phyloP scores from a whole-genome alignment of 371 early-diverging fungal genomes.

The Choanephora cucurbitarum region DNA sequence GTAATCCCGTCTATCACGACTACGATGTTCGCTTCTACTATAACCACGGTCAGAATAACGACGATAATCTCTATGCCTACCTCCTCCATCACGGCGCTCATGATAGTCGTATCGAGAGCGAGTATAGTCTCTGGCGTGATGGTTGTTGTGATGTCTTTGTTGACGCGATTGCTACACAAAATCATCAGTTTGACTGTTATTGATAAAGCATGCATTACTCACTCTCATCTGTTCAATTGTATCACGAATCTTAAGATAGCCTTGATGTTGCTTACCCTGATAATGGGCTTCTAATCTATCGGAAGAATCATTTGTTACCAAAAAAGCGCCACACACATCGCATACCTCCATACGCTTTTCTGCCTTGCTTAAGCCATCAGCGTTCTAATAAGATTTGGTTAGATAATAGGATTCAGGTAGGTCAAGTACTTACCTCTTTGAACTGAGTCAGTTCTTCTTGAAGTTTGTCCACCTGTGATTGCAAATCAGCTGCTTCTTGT shows the following conservation, averaged over 20 bases:
- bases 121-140: conserved; percentile 30
- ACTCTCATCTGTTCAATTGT: conserved; percentile 78
- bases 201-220: conserved; percentile 22
- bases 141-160: conserved; percentile 8
- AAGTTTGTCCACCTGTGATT: conserved; percentile 65
- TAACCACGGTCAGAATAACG: conserved; percentile 53
- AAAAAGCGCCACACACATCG: conserved; percentile 87
- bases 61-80: conserved; percentile 57
- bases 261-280: conserved; percentile 89
- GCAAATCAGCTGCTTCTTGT: conserved; percentile 71
- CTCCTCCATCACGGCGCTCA: conserved; percentile 54
- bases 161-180: conserved; percentile 20
- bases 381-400: conserved; percentile 45
- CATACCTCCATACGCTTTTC: conserved; percentile 85
- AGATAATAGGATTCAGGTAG: not conserved
- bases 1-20: conserved; percentile 30
- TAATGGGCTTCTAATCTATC: conserved; percentile 86
- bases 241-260: conserved; percentile 80
- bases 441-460: conserved; percentile 64
- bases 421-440: conserved; percentile 62
- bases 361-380: conserved; percentile 67
- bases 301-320: conserved; percentile 83
- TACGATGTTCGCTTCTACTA: conserved; percentile 37
- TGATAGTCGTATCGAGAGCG: conserved; percentile 53
- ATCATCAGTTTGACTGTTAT: conserved; percentile 1